phyloP scores from a whole-genome alignment of 345 rosid genomes.

The thale cress (Arabidopsis thaliana) region TAIR10.1 NC_003070.9:19044501-19045000 shows the following conservation, averaged over 20 bases:
- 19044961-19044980: neutral
- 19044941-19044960: too few species aligned
- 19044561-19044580: slow-evolving; percentile 59
- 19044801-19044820: slow-evolving; percentile 63
- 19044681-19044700: slow-evolving; percentile 72
- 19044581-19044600: slow-evolving; percentile 54
- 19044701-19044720: slow-evolving; percentile 66
- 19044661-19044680: slow-evolving; percentile 84
- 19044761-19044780: slow-evolving; percentile 50
- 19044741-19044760: slow-evolving; percentile 31
- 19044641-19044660: slow-evolving; percentile 51
- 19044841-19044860: neutral
- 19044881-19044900: neutral
- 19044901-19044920: neutral
- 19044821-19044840: slow-evolving; percentile 45
- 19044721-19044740: slow-evolving; percentile 53
- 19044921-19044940: neutral
- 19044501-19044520: slow-evolving; percentile 67
- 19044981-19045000: neutral
- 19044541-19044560: slow-evolving; percentile 57
- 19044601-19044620: slow-evolving; percentile 61
- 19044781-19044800: slow-evolving; percentile 62
- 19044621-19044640: slow-evolving; percentile 52
- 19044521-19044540: slow-evolving; percentile 37
- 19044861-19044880: neutral